phyloP scores from a whole-genome alignment of 345 rosid genomes.

The Pistacia atlantica region DNA sequence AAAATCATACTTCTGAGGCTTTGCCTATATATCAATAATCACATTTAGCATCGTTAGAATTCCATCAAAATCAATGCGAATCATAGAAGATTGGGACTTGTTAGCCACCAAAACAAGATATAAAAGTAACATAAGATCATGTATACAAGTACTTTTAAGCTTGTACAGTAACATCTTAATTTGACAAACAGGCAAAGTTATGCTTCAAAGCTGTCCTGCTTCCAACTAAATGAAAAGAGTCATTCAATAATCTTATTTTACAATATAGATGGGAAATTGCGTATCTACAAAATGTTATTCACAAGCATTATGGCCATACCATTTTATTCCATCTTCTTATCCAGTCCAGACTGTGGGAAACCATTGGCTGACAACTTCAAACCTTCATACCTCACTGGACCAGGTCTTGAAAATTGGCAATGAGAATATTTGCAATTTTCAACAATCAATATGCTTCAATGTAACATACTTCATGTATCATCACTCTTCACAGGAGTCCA shows the following conservation, averaged over 20 bases:
- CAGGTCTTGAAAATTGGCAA: background rate
- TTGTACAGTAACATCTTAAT: background rate
- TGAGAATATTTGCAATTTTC: background rate
- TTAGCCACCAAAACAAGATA: background rate
- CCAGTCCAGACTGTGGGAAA: background rate
- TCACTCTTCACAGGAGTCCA: slow-evolving; percentile 71
- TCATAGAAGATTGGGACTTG: background rate
- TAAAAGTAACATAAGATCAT: background rate
- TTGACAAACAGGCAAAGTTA: background rate
- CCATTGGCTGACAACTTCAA: background rate
- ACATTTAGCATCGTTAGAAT: background rate
- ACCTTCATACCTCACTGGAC: background rate
- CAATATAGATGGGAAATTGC: background rate
- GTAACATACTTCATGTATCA: slow-evolving; percentile 43
- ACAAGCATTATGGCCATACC: background rate
- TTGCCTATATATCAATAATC: too few species aligned
- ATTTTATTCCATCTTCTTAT: background rate
- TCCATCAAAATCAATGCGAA: background rate
- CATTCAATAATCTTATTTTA: background rate
- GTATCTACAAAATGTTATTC: slow-evolving; percentile 7
- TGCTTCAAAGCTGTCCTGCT: background rate
- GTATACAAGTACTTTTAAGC: background rate
- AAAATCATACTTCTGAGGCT: too few species aligned
- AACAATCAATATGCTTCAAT: background rate
- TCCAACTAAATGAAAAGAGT: background rate